Base-by-base conservation (phyloP, 805 yeast genomes). In the Kodamaea neixiangensis region DNA sequence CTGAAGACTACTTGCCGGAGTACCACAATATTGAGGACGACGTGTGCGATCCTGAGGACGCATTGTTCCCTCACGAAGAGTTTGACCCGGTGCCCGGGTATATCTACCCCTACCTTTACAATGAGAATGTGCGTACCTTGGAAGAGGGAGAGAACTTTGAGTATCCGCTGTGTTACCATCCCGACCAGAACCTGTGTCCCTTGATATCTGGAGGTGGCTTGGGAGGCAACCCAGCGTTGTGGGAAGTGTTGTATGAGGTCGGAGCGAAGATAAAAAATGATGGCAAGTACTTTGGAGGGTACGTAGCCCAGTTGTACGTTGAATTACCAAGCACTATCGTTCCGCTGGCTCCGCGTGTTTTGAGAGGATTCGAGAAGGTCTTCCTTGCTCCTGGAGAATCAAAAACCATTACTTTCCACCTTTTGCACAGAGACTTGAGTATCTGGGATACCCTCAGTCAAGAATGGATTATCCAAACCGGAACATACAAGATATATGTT, bases 141-240 rank as follows among this genome's bases (percentile, higher is more conserved):
- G 75, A 72, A 11, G 74, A 72, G 31, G 71, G 64, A 18, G 76
- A 71, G 11, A 50, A 53, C 9, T 72, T 64, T 54, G 74, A 69
- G 31, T 75, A 72, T 55, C 79, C 78, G 1, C 57, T 57, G 31
- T 75, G 75, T 1, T 73, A 69, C 43, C 52, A 58, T 17, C 72
- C 77, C 3, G 68, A 67, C 20, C 69, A 67, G 25, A 69, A 66
- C 49, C 55, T 61, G 21, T 65, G 62, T 34, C 77, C 76, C 0
- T 73, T 76, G 1, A 55, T 73, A 13, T 62, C 71, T 3, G 77
- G 78, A 7, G 87, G 87, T 17, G 81, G 80, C 0, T 54, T 77
- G 17, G 86, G 86, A 0, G 86, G 87, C 1, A 81, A 82, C 60
- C 82, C 82, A 5, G 84, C 80, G 0, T 68, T 82, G 35, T 83